These are phyloP conservation scores for Cystobasidium onofrii DNA, from an alignment of 768 basidiomycete genomes.

Conservation along the genomic window DNA sequence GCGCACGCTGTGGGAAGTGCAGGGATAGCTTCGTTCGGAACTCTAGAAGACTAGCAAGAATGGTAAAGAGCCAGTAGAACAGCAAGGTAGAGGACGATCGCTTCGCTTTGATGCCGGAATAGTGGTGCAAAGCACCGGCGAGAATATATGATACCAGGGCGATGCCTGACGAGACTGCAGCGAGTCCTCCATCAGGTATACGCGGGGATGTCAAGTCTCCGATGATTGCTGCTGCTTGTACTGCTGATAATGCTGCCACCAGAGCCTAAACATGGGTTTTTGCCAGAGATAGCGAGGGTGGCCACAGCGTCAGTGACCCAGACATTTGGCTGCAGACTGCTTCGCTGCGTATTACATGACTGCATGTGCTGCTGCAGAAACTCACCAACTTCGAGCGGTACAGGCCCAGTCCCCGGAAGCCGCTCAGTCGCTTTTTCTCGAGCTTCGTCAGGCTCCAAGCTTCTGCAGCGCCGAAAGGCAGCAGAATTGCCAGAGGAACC, in stretches of 20 bases:
- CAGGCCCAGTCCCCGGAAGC: constrained; percentile 12
- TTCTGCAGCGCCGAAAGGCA: constrained; percentile 16
- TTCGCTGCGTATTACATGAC: neutral
- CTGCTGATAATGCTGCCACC: constrained; percentile 3
- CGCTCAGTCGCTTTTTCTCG: constrained; percentile 6
- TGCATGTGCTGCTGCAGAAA: neutral
- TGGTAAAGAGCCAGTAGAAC: constrained; percentile 71
- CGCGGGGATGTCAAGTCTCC: neutral
- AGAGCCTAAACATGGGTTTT: neutral
- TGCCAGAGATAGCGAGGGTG: neutral
- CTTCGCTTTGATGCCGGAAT: constrained; percentile 23
- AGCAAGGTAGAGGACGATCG: constrained; percentile 54
- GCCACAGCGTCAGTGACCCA: too few relatives aligned
- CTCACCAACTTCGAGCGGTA: constrained; percentile 25
- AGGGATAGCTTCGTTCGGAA: constrained; percentile 52
- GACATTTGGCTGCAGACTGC: too few relatives aligned
- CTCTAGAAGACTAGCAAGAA: constrained; percentile 53
- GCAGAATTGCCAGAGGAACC: constrained; percentile 24
- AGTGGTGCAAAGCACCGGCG: constrained; percentile 11
- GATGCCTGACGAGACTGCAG: constrained; percentile 6
- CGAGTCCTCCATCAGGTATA: neutral
- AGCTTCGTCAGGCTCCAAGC: constrained; percentile 17
- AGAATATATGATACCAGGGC: neutral
- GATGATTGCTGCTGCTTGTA: constrained; percentile 21
- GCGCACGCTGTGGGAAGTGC: neutral